Base-by-base conservation (phyloP, 345 rosid species). In the Chamaenerion angustifolium region DNA sequence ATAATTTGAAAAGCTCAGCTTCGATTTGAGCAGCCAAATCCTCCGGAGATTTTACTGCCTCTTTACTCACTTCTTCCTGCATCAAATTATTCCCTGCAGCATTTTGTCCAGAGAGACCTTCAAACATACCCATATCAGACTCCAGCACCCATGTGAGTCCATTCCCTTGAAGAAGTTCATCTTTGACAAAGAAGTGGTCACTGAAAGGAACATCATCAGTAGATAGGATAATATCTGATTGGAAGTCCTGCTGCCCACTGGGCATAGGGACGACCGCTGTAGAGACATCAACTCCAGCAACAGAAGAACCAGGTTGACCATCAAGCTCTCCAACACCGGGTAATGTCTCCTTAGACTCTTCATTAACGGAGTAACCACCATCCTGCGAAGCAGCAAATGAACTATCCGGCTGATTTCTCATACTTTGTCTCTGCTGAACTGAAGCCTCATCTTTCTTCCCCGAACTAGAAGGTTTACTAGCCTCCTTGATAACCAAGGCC, bases 111-210 rank as follows among this genome's bases (percentile, higher is more conserved):
- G 61, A 68, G 37, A 59, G 64, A 19, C 71, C 52, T 52, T 68
- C 80, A 25, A 48, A 58, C 43, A 68, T 56, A 23, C 61, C 77
- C 37, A 50, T 40, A 42, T 62, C 78, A 46, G 90, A 57, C 42
- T 77, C 95, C 72, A 84, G 19, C 8, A 71, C 78, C 96, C 96
- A 92, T 46, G 95, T 76, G 55, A 93, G 78, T 16, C 96, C 98
- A 61, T 92, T 87, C 51, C 93, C 96, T 68, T 80, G 96, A 70
- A 92, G 65, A 62, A 92, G 90, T 44, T 92, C 98, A 79, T 92
- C 98, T 56, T 69, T 75, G 42, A 73, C 79, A 73, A 84, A 81
- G 58, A 85, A 73, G 56, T 68, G 72, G 37, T 88, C 95, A 55
- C 85, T 49, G 58, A 80, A 77, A 43, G 94, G 64, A 69, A 67